phyloP scores from a whole-genome alignment of 1,139 yeast species.

The Taphrina deformans region DNA sequence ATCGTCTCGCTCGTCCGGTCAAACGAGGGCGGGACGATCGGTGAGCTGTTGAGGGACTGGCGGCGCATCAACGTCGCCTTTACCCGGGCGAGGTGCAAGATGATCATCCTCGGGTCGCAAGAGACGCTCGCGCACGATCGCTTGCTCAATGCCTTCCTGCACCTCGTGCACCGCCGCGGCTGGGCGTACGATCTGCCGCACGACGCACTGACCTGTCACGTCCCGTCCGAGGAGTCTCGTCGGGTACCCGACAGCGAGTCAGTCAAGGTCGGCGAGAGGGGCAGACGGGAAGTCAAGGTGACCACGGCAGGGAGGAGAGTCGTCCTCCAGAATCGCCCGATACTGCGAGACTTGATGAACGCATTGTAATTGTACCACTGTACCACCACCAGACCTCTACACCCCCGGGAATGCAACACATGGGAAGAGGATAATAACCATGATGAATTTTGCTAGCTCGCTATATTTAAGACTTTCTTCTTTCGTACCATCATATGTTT shows the following conservation, averaged over 20 bases:
- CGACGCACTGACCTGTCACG: neutral
- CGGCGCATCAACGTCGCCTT: constrained; percentile 90
- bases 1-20: constrained; percentile 85
- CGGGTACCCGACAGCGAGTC: neutral
- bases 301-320: constrained; percentile 14
- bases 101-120: constrained; percentile 77
- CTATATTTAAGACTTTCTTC: neutral
- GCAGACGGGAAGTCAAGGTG: constrained; percentile 2
- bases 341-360: constrained; percentile 22
- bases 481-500: too few relatives aligned
- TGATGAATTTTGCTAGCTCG: neutral
- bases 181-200: constrained; percentile 66
- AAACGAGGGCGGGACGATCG: constrained; percentile 57
- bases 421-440: neutral
- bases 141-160: constrained; percentile 63
- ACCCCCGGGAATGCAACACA: too few relatives aligned
- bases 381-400: too few relatives aligned
- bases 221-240: neutral
- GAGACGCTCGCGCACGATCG: constrained; percentile 59
- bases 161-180: constrained; percentile 56
- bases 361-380: constrained; percentile 15
- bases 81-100: constrained; percentile 82
- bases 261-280: neutral
- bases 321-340: constrained; percentile 11
- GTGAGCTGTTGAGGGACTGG: constrained; percentile 83